Percentiles rank a stretch among this genome's conserved stretches.
Conservation (phyloP, 371 early-diverging fungal genomes). For the Mortierella sp. region DNA sequence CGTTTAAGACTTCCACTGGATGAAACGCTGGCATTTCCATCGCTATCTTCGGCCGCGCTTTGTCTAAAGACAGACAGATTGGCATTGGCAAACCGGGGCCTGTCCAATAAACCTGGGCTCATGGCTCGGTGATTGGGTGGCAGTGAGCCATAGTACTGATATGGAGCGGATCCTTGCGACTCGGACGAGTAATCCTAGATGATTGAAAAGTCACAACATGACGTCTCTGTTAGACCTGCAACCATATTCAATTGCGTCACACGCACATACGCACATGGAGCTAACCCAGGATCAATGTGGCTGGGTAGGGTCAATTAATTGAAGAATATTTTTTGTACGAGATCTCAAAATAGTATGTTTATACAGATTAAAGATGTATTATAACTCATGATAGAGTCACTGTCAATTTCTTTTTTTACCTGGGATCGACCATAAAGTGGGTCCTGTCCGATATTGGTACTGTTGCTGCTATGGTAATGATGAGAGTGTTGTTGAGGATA, state of each 20-base stretch:
- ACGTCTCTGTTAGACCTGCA: too few species aligned
- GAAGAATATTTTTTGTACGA: neutral
- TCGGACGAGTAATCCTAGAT: constrained; percentile 39
- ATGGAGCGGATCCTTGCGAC: constrained; percentile 11
- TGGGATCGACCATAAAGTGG: constrained; percentile 24
- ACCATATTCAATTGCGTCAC: neutral
- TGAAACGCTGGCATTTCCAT: constrained; percentile 59
- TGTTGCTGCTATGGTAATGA: constrained; percentile 43
- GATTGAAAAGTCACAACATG: neutral
- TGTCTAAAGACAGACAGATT: constrained; percentile 53
- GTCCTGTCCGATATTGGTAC: constrained; percentile 39
- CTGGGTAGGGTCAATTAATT: too few species aligned
- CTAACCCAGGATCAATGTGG: too few species aligned
- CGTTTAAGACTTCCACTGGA: constrained; percentile 59
- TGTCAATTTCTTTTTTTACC: constrained; percentile 22
- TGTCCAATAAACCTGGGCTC: constrained; percentile 46
- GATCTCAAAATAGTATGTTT: neutral
- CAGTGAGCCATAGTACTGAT: constrained; percentile 15
- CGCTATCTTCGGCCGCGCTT: constrained; percentile 56
- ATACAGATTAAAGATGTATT: too few species aligned
- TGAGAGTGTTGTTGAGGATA: constrained; percentile 10
- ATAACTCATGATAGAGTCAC: too few species aligned
- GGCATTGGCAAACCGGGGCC: constrained; percentile 48
- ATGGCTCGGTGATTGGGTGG: constrained; percentile 40
- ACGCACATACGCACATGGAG: neutral